phyloP scores from a whole-genome alignment of 2,329 filamentous ascomycete genomes.

The Aurifilum marmelostoma region DNA sequence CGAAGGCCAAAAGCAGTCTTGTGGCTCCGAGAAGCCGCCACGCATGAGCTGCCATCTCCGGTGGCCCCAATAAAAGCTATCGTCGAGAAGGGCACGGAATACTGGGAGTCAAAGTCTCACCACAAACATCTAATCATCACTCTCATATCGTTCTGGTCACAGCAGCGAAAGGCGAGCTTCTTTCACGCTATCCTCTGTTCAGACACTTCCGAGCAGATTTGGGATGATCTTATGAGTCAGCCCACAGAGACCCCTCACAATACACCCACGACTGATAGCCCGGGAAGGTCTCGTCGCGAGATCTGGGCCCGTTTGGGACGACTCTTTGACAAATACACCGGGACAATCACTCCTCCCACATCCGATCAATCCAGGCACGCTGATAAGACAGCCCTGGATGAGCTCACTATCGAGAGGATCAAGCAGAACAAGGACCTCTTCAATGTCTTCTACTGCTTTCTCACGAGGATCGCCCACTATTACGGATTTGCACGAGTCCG shows the following conservation, averaged over 20 bases:
- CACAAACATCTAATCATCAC: constrained; percentile 28
- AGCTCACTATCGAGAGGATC: neutral
- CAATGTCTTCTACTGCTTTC: neutral
- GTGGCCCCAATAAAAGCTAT: constrained; percentile 18
- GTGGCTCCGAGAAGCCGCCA: neutral
- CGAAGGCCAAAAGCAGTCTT: constrained; percentile 8
- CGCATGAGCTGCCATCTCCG: neutral
- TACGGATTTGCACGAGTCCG: neutral
- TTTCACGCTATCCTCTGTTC: constrained; percentile 14
- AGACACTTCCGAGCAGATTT: constrained; percentile 11
- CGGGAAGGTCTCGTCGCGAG: constrained; percentile 6
- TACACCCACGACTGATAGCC: neutral
- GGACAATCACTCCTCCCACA: neutral
- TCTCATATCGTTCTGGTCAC: constrained; percentile 20
- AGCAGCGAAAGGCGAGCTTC: constrained; percentile 12
- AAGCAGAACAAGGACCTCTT: neutral
- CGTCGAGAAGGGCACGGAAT: constrained; percentile 15
- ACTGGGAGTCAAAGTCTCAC: constrained; percentile 28
- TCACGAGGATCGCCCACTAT: neutral
- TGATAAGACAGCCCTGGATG: neutral
- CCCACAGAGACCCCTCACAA: neutral
- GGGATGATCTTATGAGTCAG: constrained; percentile 11
- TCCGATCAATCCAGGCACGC: neutral
- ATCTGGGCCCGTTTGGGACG: constrained; percentile 11
- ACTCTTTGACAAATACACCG: constrained; percentile 20